Percentiles rank a stretch among this genome's conserved stretches.
These are phyloP conservation scores for Candida nonsorbophila DNA, from an alignment of 805 yeast genomes.

Conservation along the genomic window DNA sequence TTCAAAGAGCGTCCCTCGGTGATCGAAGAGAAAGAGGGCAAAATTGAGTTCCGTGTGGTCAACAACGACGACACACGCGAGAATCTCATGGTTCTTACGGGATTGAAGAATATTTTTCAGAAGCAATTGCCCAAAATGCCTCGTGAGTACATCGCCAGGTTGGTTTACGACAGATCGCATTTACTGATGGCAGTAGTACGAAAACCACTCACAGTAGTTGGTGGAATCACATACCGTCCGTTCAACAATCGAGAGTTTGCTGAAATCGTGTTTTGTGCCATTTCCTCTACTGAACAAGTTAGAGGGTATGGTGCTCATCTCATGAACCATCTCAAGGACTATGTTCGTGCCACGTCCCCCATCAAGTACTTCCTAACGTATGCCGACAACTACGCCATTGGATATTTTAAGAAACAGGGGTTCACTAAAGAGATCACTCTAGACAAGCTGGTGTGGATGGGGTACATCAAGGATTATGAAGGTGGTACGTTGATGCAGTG, in stretches of 20 bases:
- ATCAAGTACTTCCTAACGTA: slow-evolving; percentile 86
- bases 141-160: slow-evolving; percentile 87
- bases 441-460: slow-evolving; percentile 90
- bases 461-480: slow-evolving; percentile 96
- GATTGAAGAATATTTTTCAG: slow-evolving; percentile 92
- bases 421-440: slow-evolving; percentile 91
- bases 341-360: slow-evolving; percentile 82
- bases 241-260: slow-evolving; percentile 89
- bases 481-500: slow-evolving; percentile 99
- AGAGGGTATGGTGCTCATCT: slow-evolving; percentile 98
- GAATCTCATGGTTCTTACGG: slow-evolving; percentile 86
- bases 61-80: slow-evolving; percentile 89
- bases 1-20: slow-evolving; percentile 93
- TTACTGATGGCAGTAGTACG: slow-evolving; percentile 93
- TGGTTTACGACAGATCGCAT: slow-evolving; percentile 92
- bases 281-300: slow-evolving; percentile 95
- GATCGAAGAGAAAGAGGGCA: slow-evolving; percentile 87
- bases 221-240: slow-evolving; percentile 96
- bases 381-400: slow-evolving; percentile 98
- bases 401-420: slow-evolving; percentile 97
- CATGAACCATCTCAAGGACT: slow-evolving; percentile 96
- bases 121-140: slow-evolving; percentile 99
- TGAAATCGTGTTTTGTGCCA: slow-evolving; percentile 97
- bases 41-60: slow-evolving; percentile 92
- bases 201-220: slow-evolving; percentile 91